These are phyloP conservation scores for Ogataea angusta DNA, from an alignment of 805 yeast species.

Conservation along the genomic window DNA sequence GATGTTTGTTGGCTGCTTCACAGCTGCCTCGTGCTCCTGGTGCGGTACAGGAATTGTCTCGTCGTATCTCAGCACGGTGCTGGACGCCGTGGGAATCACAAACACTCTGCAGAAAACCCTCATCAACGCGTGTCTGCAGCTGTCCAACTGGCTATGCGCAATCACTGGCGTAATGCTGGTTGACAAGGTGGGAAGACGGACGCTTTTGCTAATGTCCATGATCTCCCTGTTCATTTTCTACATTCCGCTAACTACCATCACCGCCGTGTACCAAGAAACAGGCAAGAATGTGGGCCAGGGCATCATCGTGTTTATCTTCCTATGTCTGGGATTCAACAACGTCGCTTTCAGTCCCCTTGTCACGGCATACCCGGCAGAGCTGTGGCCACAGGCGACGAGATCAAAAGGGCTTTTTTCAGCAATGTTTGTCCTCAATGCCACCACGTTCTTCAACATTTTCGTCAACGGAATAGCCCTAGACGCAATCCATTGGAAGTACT, in stretches of 20 bases:
- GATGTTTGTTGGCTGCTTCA: constrained; percentile 29
- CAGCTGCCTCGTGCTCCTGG: constrained; percentile 35
- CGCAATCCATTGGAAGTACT: constrained; percentile 36
- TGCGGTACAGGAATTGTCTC: constrained; percentile 48
- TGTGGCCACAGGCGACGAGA: constrained; percentile 54
- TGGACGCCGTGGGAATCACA: constrained; percentile 51
- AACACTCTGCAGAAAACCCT: constrained; percentile 41
- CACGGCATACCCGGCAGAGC: constrained; percentile 41
- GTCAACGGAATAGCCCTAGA: constrained; percentile 37
- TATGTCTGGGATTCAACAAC: constrained; percentile 38
- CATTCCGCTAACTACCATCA: constrained; percentile 42
- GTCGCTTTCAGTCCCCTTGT: constrained; percentile 45
- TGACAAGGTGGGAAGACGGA: constrained; percentile 36
- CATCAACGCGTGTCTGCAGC: constrained; percentile 49
- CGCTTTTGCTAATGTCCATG: constrained; percentile 34
- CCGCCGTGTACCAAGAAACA: constrained; percentile 33
- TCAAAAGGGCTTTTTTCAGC: constrained; percentile 55
- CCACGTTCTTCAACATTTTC: constrained; percentile 22
- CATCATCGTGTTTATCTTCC: constrained; percentile 18
- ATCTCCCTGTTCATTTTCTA: constrained; percentile 37
- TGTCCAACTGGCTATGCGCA: constrained; percentile 40
- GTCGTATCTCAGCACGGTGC: constrained; percentile 43
- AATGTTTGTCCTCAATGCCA: constrained; percentile 13
- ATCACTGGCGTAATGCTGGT: constrained; percentile 30
- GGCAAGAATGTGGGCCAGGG: constrained; percentile 16